A percentile compares a stretch with the other conserved stretches of the same genome.
Evolutionary conservation across 176 grass and related monocot species (phyloP).

Genomic region (Elaeis guineensis): DNA sequence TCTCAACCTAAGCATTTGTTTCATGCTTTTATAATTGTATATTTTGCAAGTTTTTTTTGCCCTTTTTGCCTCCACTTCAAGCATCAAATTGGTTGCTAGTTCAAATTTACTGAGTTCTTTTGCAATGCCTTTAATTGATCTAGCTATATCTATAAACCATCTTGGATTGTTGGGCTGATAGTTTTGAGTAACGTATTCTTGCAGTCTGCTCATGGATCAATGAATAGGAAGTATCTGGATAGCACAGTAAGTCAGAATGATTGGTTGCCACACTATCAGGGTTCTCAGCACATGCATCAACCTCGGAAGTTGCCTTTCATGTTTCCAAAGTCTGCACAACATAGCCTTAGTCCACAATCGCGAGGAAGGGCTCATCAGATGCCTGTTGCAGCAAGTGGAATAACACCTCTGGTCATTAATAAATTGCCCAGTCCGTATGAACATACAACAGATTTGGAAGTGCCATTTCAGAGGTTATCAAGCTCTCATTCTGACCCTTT

Average conservation of each 20-base stretch:
- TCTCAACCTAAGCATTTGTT: too few relatives aligned
- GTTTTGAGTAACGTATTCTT: not conserved
- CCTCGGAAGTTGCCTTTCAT: slow-evolving; percentile 26
- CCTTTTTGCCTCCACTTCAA: too few relatives aligned
- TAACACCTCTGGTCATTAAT: slow-evolving; percentile 5
- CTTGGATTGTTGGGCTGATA: too few relatives aligned
- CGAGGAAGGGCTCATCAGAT: slow-evolving; percentile 38
- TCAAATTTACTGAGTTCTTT: too few relatives aligned
- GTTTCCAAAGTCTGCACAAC: slow-evolving; percentile 28
- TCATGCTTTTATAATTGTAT: too few relatives aligned
- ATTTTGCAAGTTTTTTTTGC: too few relatives aligned
- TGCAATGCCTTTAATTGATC: too few relatives aligned
- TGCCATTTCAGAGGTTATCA: slow-evolving; percentile 34
- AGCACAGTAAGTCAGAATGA: slow-evolving; percentile 42
- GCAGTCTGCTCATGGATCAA: slow-evolving; percentile 43
- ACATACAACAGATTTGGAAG: slow-evolving; percentile 39
- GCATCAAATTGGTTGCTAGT: too few relatives aligned
- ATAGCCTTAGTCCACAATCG: slow-evolving; percentile 40
- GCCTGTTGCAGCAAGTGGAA: slow-evolving; percentile 28
- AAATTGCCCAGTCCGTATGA: slow-evolving; percentile 5
- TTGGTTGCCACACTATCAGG: slow-evolving; percentile 34
- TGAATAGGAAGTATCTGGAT: slow-evolving; percentile 38
- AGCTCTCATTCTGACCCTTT: slow-evolving; percentile 28
- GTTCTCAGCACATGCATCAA: slow-evolving; percentile 26
- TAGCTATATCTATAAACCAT: too few relatives aligned